Conservation (phyloP, 108 stramenopile genomes). For the Nitzschia sp. region DNA sequence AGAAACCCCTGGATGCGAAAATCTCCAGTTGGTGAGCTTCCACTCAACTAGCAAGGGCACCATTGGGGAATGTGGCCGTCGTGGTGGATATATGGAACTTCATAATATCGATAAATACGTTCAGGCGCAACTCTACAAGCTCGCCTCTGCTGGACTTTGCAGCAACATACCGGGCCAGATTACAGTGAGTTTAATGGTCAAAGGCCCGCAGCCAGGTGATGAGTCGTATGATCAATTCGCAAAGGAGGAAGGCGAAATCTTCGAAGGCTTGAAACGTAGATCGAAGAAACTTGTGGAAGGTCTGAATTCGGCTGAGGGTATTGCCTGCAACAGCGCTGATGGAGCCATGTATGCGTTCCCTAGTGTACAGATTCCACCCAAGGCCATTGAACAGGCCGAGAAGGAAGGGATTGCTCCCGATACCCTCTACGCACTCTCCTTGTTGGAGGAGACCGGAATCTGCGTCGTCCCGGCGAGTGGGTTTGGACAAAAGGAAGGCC, state of each 20-base stretch:
- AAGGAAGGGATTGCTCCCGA: slow-evolving; percentile 81
- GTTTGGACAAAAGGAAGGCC: slow-evolving; percentile 93
- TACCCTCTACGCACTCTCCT: slow-evolving; percentile 89
- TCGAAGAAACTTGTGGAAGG: slow-evolving; percentile 78
- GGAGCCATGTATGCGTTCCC: slow-evolving; percentile 99
- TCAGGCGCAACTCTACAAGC: slow-evolving; percentile 90
- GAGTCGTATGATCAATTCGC: slow-evolving; percentile 66
- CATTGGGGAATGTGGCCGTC: slow-evolving; percentile 95
- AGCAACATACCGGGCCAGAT: slow-evolving; percentile 89
- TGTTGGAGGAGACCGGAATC: slow-evolving; percentile 92
- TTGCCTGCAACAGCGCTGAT: slow-evolving; percentile 89
- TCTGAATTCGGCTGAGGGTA: slow-evolving; percentile 88
- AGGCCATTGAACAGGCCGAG: slow-evolving; percentile 78
- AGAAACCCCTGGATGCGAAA: slow-evolving; percentile 44
- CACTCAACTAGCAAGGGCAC: slow-evolving; percentile 95
- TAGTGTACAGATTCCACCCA: slow-evolving; percentile 72
- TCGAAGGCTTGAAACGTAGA: slow-evolving; percentile 70
- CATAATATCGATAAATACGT: slow-evolving; percentile 81
- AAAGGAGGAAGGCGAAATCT: slow-evolving; percentile 66
- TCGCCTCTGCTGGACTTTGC: slow-evolving; percentile 87
- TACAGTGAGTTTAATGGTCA: slow-evolving; percentile 92
- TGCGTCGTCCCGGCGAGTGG: slow-evolving; percentile 96
- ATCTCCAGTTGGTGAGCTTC: slow-evolving; percentile 91
- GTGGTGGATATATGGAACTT: slow-evolving; percentile 96
- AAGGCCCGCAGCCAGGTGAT: slow-evolving; percentile 75